These are phyloP conservation scores for Colletotrichum sojae DNA, from an alignment of 2,329 filamentous ascomycete species.

Conservation along the genomic window DNA sequence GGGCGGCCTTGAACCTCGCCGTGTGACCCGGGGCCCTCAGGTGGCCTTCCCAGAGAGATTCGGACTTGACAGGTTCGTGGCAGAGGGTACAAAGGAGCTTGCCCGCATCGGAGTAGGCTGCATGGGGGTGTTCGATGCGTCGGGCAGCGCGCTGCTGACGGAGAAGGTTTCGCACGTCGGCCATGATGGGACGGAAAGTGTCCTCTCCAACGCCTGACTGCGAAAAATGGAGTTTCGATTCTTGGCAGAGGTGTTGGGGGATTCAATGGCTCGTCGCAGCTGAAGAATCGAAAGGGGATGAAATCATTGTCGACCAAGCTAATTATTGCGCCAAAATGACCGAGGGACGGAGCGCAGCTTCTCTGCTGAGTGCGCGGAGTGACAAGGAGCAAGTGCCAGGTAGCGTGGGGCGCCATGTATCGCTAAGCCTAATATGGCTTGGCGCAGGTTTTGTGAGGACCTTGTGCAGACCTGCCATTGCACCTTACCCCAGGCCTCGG, in stretches of 20 bases:
- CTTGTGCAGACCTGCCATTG: conserved; percentile 19
- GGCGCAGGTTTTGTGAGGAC: neutral
- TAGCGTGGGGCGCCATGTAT: neutral
- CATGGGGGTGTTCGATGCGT: conserved; percentile 78
- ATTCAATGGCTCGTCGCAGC: conserved; percentile 32
- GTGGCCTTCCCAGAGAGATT: conserved; percentile 78
- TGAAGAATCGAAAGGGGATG: conserved; percentile 15
- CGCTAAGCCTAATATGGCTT: conserved; percentile 17
- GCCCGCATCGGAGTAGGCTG: conserved; percentile 77
- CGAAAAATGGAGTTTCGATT: neutral
- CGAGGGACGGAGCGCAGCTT: conserved; percentile 26
- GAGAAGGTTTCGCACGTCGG: conserved; percentile 84
- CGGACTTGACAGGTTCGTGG: conserved; percentile 74
- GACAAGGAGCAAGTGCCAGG: conserved; percentile 27
- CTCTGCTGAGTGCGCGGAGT: conserved; percentile 16
- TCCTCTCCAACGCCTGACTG: conserved; percentile 4
- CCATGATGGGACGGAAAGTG: conserved; percentile 64
- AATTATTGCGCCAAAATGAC: conserved; percentile 19
- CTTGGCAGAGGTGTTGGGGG: neutral
- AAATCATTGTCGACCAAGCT: conserved; percentile 18
- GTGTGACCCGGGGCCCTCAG: conserved; percentile 62
- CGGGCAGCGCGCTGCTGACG: conserved; percentile 83
- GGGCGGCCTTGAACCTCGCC: conserved; percentile 10
- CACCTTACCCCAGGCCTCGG: conserved; percentile 11
- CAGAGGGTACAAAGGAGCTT: conserved; percentile 79